phyloP scores from a whole-genome alignment of 768 basidiomycete species.

The Lactifluus echinatus region DNA sequence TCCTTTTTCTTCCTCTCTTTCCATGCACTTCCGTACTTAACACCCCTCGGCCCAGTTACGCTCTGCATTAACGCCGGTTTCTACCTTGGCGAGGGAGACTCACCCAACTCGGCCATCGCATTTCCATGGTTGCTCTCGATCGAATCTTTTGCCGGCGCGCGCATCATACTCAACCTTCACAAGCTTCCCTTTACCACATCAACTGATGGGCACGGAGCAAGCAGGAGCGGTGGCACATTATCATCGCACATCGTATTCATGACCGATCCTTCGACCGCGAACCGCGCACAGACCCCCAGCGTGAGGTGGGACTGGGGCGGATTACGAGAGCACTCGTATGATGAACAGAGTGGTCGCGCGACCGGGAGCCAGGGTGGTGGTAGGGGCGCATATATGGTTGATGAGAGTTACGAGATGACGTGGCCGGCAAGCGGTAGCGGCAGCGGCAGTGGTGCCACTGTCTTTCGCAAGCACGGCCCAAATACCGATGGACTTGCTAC shows the following conservation, averaged over 20 bases:
- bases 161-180: slow-evolving; percentile 12
- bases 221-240: not conserved
- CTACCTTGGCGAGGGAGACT: slow-evolving; percentile 12
- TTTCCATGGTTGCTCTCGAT: slow-evolving; percentile 14
- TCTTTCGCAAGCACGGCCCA: not conserved
- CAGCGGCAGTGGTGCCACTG: not conserved
- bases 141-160: slow-evolving; percentile 10
- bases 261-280: not conserved
- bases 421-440: not conserved
- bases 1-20: not conserved
- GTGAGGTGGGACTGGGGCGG: slow-evolving; percentile 16
- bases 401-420: slow-evolving; percentile 12
- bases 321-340: not conserved
- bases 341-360: not conserved
- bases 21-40: not conserved
- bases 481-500: not conserved
- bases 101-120: slow-evolving; percentile 2
- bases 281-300: not conserved
- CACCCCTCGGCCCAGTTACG: not conserved
- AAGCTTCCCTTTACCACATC: not conserved
- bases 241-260: slow-evolving; percentile 12
- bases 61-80: slow-evolving; percentile 16
- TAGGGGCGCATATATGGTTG: not conserved
- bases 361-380: not conserved
- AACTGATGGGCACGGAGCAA: not conserved